Conservation (phyloP, 768 basidiomycete species). For the Tulasnella calospora region DNA sequence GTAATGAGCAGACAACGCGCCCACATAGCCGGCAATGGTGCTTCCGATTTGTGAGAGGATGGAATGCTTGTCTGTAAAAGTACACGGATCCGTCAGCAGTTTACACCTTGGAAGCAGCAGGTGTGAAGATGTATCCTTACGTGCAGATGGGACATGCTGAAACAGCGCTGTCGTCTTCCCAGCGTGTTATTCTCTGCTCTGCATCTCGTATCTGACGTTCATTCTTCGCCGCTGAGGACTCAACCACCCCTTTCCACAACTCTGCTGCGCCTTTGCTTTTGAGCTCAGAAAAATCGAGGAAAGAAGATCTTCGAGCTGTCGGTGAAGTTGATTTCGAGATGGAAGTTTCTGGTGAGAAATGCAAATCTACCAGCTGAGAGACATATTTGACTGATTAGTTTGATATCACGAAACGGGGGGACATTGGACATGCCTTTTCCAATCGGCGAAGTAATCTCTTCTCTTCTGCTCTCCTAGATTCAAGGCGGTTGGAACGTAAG, state of each 20-base stretch:
- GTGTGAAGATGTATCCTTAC: constrained; percentile 42
- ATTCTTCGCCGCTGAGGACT: constrained; percentile 43
- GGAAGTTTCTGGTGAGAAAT: constrained; percentile 39
- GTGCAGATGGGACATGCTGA: constrained; percentile 80
- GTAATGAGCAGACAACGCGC: constrained; percentile 83
- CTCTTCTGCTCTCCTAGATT: constrained; percentile 48
- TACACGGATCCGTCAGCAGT: neutral
- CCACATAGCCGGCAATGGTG: constrained; percentile 96
- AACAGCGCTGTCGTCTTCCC: constrained; percentile 78
- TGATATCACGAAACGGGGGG: neutral
- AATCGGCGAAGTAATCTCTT: constrained; percentile 80
- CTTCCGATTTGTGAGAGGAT: constrained; percentile 85
- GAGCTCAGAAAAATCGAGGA: constrained; percentile 60
- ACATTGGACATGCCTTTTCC: constrained; percentile 66
- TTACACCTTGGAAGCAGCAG: neutral
- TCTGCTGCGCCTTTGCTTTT: constrained; percentile 61
- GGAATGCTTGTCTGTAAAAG: constrained; percentile 59
- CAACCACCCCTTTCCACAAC: constrained; percentile 58
- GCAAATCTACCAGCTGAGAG: constrained; percentile 41
- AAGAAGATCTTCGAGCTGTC: constrained; percentile 45
- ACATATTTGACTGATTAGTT: neutral
- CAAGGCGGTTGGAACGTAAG: constrained; percentile 30
- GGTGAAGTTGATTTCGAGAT: constrained; percentile 10
- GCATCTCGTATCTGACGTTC: constrained; percentile 65
- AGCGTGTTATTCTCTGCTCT: constrained; percentile 91